Conservation (phyloP, 768 basidiomycete genomes). For the Termitomyces sp. region DNA sequence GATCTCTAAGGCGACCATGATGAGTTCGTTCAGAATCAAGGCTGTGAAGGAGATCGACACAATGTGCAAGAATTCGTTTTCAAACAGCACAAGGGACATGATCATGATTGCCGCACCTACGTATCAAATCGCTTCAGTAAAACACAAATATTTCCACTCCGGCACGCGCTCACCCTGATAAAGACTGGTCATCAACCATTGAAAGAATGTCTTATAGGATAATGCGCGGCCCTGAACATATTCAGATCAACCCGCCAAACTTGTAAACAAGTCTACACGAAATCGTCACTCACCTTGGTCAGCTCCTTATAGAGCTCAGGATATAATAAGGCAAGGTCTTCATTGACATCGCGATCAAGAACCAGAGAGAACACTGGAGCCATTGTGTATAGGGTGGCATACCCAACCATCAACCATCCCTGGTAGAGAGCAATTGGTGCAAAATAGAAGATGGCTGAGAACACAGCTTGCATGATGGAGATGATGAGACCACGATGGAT, state of each 20-base stretch:
- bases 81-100: constrained; percentile 91
- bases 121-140: not conserved
- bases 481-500: constrained; percentile 97
- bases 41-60: constrained; percentile 98
- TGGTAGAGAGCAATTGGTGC: constrained; percentile 97
- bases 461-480: constrained; percentile 96
- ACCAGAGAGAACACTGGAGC: constrained; percentile 97
- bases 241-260: not conserved
- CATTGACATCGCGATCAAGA: constrained; percentile 91
- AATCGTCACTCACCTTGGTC: constrained; percentile 66
- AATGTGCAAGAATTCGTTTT: constrained; percentile 96
- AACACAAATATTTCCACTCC: not conserved
- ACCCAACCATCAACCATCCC: constrained; percentile 96
- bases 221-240: constrained; percentile 74
- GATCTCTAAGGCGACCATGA: constrained; percentile 98
- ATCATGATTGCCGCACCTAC: constrained; percentile 98
- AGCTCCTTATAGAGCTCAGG: constrained; percentile 98
- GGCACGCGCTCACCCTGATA: constrained; percentile 74
- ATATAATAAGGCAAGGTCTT: constrained; percentile 91
- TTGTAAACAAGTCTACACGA: not conserved
- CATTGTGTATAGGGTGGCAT: constrained; percentile 97
- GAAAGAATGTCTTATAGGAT: constrained; percentile 97
- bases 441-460: constrained; percentile 89
- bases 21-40: constrained; percentile 91
- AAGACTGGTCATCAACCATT: constrained; percentile 95